A percentile compares a stretch with the other conserved stretches of the same genome.
Conservation (phyloP, 2,329 filamentous ascomycete genomes). For the Ciborinia camelliae region DNA sequence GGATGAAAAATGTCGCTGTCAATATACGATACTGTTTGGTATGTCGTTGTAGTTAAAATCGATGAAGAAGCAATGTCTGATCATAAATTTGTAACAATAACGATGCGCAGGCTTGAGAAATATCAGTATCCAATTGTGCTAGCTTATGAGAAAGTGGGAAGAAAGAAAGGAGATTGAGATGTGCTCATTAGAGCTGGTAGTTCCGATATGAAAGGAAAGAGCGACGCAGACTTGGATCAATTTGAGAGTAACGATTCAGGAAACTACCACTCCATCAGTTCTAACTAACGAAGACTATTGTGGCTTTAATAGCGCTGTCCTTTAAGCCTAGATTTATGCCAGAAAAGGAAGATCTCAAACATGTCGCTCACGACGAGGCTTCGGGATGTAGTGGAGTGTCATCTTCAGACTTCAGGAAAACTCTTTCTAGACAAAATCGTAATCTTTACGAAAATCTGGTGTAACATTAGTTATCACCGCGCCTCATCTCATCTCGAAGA, state of each 20-base stretch:
- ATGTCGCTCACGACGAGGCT: background rate
- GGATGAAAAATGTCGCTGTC: background rate
- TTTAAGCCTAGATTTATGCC: background rate
- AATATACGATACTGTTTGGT: background rate
- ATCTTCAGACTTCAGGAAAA: background rate
- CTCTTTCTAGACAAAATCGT: background rate
- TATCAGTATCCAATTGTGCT: constrained; percentile 10
- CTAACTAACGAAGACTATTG: background rate
- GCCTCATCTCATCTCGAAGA: background rate
- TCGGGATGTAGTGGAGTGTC: background rate
- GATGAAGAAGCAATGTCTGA: constrained; percentile 8
- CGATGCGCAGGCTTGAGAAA: background rate
- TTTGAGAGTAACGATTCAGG: background rate
- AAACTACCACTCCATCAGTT: background rate
- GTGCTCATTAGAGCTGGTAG: background rate
- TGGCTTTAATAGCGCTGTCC: background rate
- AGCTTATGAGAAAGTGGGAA: background rate
- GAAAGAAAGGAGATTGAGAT: background rate
- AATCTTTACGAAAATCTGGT: background rate
- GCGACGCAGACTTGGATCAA: background rate
- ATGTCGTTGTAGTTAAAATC: background rate
- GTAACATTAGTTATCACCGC: background rate
- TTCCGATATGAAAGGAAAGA: background rate
- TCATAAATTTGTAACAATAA: constrained; percentile 3
- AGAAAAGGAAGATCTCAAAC: background rate